Evolutionary conservation across 129 eudicot species (phyloP).

Genomic region (Solidago caesia): DNA sequence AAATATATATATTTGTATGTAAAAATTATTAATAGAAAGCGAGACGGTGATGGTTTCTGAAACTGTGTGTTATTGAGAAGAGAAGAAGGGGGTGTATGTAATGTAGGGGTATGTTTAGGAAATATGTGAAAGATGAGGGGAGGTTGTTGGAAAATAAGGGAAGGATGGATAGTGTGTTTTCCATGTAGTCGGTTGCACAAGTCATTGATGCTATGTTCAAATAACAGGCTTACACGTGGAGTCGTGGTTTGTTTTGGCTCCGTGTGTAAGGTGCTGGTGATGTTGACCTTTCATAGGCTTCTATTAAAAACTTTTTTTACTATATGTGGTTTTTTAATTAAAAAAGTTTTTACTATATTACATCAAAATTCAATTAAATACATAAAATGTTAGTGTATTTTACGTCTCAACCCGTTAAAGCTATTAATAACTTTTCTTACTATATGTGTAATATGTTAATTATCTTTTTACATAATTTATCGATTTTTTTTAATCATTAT

Average conservation of each 20-base stretch:
- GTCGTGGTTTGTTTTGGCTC: not conserved
- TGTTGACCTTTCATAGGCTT: slow-evolving; percentile 11
- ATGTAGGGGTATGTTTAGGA: slow-evolving; percentile 29
- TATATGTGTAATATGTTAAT: too few relatives aligned
- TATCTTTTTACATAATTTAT: too few relatives aligned
- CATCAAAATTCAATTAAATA: too few relatives aligned
- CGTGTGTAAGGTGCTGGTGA: slow-evolving; percentile 5
- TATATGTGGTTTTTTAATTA: not conserved
- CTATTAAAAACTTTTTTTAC: not conserved
- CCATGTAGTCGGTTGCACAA: slow-evolving; percentile 28
- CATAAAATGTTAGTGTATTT: too few relatives aligned
- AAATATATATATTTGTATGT: slow-evolving; percentile 1
- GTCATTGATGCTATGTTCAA: not conserved
- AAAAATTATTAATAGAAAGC: not conserved
- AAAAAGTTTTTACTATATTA: not conserved
- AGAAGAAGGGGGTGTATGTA: slow-evolving; percentile 18
- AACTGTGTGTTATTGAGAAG: slow-evolving; percentile 31
- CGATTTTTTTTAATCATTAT: too few relatives aligned
- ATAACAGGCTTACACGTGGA: slow-evolving; percentile 22
- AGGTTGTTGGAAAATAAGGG: slow-evolving; percentile 10
- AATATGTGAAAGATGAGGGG: slow-evolving; percentile 20
- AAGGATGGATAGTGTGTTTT: not conserved
- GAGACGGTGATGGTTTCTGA: slow-evolving; percentile 11
- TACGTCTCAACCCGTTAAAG: too few relatives aligned
- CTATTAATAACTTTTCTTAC: not conserved